phyloP scores from a whole-genome alignment of 2,329 filamentous ascomycete genomes.

The Blumeria hordei region DNA sequence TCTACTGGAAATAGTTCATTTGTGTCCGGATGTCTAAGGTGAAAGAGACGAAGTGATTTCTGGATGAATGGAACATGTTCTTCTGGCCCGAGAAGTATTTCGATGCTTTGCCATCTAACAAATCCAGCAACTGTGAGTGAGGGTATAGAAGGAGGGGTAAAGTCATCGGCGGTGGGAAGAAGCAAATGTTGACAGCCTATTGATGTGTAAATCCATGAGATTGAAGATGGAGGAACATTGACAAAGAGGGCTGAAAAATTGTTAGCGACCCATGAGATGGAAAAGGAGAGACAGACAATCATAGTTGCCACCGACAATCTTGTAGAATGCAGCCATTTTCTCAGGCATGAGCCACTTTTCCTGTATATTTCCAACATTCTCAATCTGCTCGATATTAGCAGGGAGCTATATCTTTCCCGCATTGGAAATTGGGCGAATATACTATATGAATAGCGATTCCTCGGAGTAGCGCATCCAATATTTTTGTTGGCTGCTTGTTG shows the following conservation, averaged over 20 bases:
- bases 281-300: constrained; percentile 24
- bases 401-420: background rate
- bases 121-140: constrained; percentile 68
- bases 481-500: constrained; percentile 41
- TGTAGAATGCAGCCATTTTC: constrained; percentile 58
- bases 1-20: constrained; percentile 39
- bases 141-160: constrained; percentile 52
- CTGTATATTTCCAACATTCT: constrained; percentile 31
- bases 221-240: constrained; percentile 42
- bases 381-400: constrained; percentile 21
- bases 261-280: constrained; percentile 5
- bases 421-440: constrained; percentile 16
- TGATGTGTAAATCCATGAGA: constrained; percentile 82
- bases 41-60: constrained; percentile 53
- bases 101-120: constrained; percentile 80
- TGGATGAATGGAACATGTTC: constrained; percentile 72
- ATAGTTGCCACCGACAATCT: constrained; percentile 49
- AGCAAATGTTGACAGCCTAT: constrained; percentile 77
- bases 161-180: constrained; percentile 47
- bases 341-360: constrained; percentile 31
- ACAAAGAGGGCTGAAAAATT: constrained; percentile 41
- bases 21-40: constrained; percentile 50
- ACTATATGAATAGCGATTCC: constrained; percentile 50
- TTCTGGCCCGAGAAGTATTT: constrained; percentile 66
- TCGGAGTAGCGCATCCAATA: constrained; percentile 42